Evolutionary conservation across 2,329 filamentous ascomycete genomes (phyloP).

Genomic region (Colletotrichum chrysophilum): DNA sequence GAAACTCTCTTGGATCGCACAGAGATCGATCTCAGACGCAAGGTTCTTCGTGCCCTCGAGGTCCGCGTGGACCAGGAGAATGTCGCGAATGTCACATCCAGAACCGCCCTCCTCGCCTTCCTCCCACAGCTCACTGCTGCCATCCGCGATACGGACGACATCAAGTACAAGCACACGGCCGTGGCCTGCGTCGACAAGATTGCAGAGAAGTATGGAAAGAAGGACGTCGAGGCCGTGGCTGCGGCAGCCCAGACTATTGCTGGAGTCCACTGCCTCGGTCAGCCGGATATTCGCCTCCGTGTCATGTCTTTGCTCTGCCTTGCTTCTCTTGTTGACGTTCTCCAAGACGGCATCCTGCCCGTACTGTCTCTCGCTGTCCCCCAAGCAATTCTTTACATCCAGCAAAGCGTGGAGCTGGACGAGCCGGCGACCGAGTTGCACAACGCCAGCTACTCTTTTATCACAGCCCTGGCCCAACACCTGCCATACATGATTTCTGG

Average conservation of each 20-base stretch:
- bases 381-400: slow-evolving; percentile 73
- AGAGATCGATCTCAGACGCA: slow-evolving; percentile 76
- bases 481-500: slow-evolving; percentile 89
- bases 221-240: slow-evolving; percentile 78
- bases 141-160: slow-evolving; percentile 74
- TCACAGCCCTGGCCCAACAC: slow-evolving; percentile 80
- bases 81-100: slow-evolving; percentile 70
- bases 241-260: slow-evolving; percentile 79
- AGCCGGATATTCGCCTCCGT: slow-evolving; percentile 73
- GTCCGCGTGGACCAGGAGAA: slow-evolving; percentile 77
- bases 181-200: slow-evolving; percentile 93
- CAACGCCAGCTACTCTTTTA: slow-evolving; percentile 81
- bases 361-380: slow-evolving; percentile 79
- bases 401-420: slow-evolving; percentile 63
- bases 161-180: slow-evolving; percentile 81
- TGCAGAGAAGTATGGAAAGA: slow-evolving; percentile 93
- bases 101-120: slow-evolving; percentile 77
- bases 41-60: slow-evolving; percentile 82
- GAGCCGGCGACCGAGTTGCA: slow-evolving; percentile 70
- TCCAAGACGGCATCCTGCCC: slow-evolving; percentile 85
- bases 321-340: slow-evolving; percentile 85
- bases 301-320: slow-evolving; percentile 89
- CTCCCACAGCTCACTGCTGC: slow-evolving; percentile 79
- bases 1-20: slow-evolving; percentile 80
- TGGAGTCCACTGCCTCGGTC: slow-evolving; percentile 76